These are phyloP conservation scores for Waltergamsia citrina DNA, from an alignment of 2,329 filamentous ascomycete genomes.

Conservation along the genomic window DNA sequence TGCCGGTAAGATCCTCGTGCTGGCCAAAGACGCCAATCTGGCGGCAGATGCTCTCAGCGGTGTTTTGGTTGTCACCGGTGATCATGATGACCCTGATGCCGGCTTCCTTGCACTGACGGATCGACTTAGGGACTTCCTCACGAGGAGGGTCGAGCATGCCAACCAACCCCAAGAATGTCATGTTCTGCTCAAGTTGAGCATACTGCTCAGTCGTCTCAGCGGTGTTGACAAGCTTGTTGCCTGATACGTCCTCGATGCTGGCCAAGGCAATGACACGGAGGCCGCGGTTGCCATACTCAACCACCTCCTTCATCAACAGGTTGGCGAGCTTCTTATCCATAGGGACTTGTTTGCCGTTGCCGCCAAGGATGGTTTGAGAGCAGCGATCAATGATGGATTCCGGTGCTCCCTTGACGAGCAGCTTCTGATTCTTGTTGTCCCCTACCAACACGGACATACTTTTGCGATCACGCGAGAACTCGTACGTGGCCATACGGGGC, in stretches of 20 bases:
- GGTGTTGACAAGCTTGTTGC: conserved; percentile 57
- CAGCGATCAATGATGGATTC: conserved; percentile 92
- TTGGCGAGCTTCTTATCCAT: conserved; percentile 61
- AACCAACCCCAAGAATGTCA: conserved; percentile 89
- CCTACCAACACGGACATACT: conserved; percentile 96
- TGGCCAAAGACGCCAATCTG: conserved; percentile 88
- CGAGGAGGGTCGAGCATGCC: conserved; percentile 96
- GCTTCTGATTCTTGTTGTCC: conserved; percentile 58
- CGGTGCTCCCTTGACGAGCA: conserved; percentile 93
- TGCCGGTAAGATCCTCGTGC: conserved; percentile 75
- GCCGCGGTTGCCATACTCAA: conserved; percentile 84
- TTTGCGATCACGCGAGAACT: conserved; percentile 96
- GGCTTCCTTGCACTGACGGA: conserved; percentile 81
- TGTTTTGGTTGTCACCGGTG: conserved; percentile 96
- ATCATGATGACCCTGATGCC: conserved; percentile 97
- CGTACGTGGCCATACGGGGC: conserved; percentile 75
- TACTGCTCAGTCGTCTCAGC: conserved; percentile 84
- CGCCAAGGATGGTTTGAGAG: conserved; percentile 68
- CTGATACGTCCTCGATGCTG: conserved; percentile 65
- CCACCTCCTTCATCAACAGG: conserved; percentile 68
- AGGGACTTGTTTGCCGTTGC: conserved; percentile 66
- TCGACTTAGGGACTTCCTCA: conserved; percentile 78
- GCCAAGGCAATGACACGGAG: conserved; percentile 93
- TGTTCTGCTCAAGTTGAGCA: conserved; percentile 77
- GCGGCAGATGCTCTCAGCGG: conserved; percentile 93